These are phyloP conservation scores for Calonectria fujianensis DNA, from an alignment of 2,329 filamentous ascomycete genomes.

Conservation along the genomic window DNA sequence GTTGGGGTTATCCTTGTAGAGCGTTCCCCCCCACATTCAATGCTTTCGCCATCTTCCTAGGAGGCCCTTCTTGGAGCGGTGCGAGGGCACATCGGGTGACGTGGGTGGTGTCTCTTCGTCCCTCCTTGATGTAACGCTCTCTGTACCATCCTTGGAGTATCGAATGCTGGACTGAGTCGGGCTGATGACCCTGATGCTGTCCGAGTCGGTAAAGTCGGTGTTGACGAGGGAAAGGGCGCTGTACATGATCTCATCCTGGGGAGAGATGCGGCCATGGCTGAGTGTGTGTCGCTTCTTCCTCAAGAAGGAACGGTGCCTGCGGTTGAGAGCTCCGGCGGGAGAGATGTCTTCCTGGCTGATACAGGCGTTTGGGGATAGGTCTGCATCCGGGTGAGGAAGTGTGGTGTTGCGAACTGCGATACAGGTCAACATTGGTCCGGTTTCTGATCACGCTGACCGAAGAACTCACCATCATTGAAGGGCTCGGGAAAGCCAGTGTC, in stretches of 20 bases:
- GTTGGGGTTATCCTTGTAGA: conserved; percentile 25
- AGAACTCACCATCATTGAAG: conserved; percentile 67
- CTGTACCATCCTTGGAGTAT: conserved; percentile 62
- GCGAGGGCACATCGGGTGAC: conserved; percentile 58
- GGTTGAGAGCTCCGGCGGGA: conserved; percentile 63
- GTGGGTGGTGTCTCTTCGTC: conserved; percentile 62
- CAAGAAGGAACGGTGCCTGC: conserved; percentile 68
- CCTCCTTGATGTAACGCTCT: conserved; percentile 60
- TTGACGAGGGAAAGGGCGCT: conserved; percentile 59
- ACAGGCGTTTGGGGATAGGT: conserved; percentile 73
- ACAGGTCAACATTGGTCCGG: conserved; percentile 35
- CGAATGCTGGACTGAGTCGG: conserved; percentile 56
- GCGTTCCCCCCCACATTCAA: conserved; percentile 39
- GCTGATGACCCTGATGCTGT: conserved; percentile 50
- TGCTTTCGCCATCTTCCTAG: conserved; percentile 52
- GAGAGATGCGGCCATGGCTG: conserved; percentile 67
- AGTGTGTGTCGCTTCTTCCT: conserved; percentile 66
- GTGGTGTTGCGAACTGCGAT: conserved; percentile 74
- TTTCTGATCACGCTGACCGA: background rate
- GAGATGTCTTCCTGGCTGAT: conserved; percentile 74
- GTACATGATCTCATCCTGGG: conserved; percentile 58
- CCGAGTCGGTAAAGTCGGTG: conserved; percentile 50
- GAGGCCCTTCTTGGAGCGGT: conserved; percentile 55
- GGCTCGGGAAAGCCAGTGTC: conserved; percentile 73
- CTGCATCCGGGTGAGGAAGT: conserved; percentile 77